Evolutionary conservation across 1,284 basidiomycete species (phyloP).

Genomic region (Baeospora myosura): DNA sequence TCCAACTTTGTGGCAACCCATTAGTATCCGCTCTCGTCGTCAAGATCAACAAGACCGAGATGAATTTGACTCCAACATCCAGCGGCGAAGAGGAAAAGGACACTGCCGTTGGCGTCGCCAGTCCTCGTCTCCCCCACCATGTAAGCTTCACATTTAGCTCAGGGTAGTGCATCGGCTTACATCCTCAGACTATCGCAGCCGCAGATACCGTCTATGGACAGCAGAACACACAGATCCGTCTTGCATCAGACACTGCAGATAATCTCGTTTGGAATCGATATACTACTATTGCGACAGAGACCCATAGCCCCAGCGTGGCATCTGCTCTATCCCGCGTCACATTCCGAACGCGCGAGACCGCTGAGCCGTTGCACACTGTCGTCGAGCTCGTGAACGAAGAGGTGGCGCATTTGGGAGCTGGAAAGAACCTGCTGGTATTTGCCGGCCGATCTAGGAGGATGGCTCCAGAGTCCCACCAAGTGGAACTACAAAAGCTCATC

Average conservation of each 20-base stretch:
- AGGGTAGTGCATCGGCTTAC: not conserved
- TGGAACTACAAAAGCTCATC: constrained; percentile 54
- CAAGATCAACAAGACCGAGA: constrained; percentile 42
- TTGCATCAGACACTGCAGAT: constrained; percentile 72
- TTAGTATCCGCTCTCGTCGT: constrained; percentile 65
- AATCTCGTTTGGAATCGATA: constrained; percentile 59
- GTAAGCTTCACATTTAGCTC: constrained; percentile 5
- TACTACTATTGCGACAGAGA: constrained; percentile 21
- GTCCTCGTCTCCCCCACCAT: constrained; percentile 10
- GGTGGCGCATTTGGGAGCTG: constrained; percentile 15
- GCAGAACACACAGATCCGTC: constrained; percentile 50
- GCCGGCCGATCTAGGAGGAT: constrained; percentile 72
- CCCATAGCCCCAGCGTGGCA: constrained; percentile 23
- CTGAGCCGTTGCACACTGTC: constrained; percentile 49
- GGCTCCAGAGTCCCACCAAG: constrained; percentile 44
- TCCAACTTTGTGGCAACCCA: constrained; percentile 69
- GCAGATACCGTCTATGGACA: constrained; percentile 65
- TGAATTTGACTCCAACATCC: constrained; percentile 23
- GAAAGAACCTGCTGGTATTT: constrained; percentile 50
- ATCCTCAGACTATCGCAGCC: constrained; percentile 36
- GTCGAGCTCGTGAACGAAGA: constrained; percentile 34
- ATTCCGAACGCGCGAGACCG: constrained; percentile 41
- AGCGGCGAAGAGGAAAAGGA: constrained; percentile 21
- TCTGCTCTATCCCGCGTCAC: constrained; percentile 47
- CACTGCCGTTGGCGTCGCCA: constrained; percentile 8